These are phyloP conservation scores for Solanum rostratum DNA, from an alignment of 257 asterid genomes.

Conservation along the genomic window DNA sequence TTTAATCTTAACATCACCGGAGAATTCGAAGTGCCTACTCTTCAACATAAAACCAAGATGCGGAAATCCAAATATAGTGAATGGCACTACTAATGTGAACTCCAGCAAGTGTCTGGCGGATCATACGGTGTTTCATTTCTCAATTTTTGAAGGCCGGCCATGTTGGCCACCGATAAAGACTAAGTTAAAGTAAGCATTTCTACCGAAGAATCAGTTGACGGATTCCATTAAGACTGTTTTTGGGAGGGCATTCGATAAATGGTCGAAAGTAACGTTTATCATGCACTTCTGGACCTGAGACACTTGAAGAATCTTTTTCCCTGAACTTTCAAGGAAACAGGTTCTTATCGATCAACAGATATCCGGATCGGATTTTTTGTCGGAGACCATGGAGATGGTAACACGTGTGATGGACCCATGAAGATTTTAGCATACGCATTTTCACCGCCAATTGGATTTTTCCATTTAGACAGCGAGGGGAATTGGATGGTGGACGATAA, in stretches of 20 bases:
- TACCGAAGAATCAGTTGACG: slow-evolving; percentile 31
- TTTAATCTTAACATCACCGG: slow-evolving; percentile 67
- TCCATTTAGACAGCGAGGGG: slow-evolving; percentile 70
- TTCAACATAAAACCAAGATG: slow-evolving; percentile 51
- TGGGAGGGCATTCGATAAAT: slow-evolving; percentile 53
- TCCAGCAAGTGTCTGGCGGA: slow-evolving; percentile 13
- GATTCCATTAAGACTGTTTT: slow-evolving; percentile 18
- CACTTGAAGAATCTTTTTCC: no score
- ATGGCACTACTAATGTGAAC: slow-evolving; percentile 53
- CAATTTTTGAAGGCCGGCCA: slow-evolving; percentile 52
- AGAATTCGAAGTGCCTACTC: slow-evolving; percentile 36
- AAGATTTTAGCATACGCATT: slow-evolving; percentile 80
- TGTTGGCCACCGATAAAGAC: slow-evolving; percentile 44
- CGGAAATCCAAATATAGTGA: slow-evolving; percentile 58
- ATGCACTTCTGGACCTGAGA: no score
- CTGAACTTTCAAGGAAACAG: slow-evolving; percentile 34
- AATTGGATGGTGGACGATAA: slow-evolving; percentile 62
- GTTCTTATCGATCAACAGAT: slow-evolving; percentile 33
- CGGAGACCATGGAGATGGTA: slow-evolving; percentile 77
- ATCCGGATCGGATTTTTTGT: slow-evolving; percentile 43
- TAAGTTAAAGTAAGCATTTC: slow-evolving; percentile 51
- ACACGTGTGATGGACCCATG: slow-evolving; percentile 66
- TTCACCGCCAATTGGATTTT: slow-evolving; percentile 53
- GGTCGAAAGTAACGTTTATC: slow-evolving; percentile 80
- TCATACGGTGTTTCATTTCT: slow-evolving; percentile 45